Base-by-base conservation (phyloP, 179 eudicot genomes). In the Beta corolliflora region DNA sequence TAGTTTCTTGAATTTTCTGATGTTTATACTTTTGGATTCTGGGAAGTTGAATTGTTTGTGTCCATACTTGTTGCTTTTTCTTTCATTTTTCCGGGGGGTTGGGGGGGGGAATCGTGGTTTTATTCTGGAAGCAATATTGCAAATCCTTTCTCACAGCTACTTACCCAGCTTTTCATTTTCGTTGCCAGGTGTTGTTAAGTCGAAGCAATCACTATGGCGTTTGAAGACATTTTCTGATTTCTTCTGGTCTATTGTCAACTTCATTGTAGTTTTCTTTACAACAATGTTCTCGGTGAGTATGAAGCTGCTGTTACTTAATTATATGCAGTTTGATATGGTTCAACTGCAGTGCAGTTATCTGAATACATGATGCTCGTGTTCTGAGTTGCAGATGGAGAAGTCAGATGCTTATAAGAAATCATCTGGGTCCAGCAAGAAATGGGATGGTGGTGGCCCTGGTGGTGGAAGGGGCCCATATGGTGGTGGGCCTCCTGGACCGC, bases 401-500 rank as follows among this genome's bases (percentile, higher is more conserved):
- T 87, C 98, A 70, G 97, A 96, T 86, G 91, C 93, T 29, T 96
- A 96, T 83, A 89, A 68, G 81, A 96, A 94, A 83, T 86, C 92
- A 41, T 91, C 89, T 15, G 97, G 93, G 72, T 81, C 93, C 18
- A 86, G 93, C 86, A 96, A 91, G 87, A 96, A 96, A 87, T 94
- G 99, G 99, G 98, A 89, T 63, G 98, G 93, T 79, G 99, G 99
- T 67, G 91, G 90, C 63, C 86, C 88, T 19, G 89, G 89, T 80
- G 89, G 84, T 63, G 89, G 89, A 70, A 83, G 70, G 46, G 89
- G 89, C 76, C 88, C 88, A 41, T 89, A 88, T 86, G 97, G 98
- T 50, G 95, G 98, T 60, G 98, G 97, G 79, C 97, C 97, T 64
- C 93, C 91, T 54, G 91, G 98, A 53, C 95, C 94, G 41, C 97